Evolutionary conservation across 2,329 filamentous ascomycete species (phyloP).

Genomic region (Aspergillus hiratsukae): DNA sequence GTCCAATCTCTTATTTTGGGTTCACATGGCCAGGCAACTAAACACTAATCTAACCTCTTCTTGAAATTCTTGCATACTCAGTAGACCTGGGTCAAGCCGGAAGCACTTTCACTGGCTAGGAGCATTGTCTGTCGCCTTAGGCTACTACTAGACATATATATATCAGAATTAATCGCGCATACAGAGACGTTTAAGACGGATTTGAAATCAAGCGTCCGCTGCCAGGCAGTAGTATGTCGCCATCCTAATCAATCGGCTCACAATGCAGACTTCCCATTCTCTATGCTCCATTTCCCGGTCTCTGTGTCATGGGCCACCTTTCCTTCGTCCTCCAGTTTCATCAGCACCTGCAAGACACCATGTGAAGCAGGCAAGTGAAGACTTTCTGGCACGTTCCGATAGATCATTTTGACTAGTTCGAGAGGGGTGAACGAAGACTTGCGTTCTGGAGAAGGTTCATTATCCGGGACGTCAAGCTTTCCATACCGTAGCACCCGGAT

Average conservation of each 20-base stretch:
- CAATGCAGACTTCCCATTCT: constrained; percentile 25
- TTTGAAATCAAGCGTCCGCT: background rate
- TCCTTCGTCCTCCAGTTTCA: constrained; percentile 72
- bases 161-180: background rate
- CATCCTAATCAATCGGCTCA: constrained; percentile 13
- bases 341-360: constrained; percentile 72
- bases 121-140: background rate
- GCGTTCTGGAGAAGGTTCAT: constrained; percentile 31
- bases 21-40: background rate
- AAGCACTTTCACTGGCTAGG: background rate
- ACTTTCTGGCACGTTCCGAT: constrained; percentile 69
- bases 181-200: background rate
- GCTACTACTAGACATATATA: background rate
- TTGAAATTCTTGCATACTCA: background rate
- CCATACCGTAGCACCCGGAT: constrained; percentile 56
- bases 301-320: constrained; percentile 47
- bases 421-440: constrained; percentile 60
- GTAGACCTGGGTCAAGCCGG: background rate
- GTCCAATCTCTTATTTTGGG: background rate
- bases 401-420: constrained; percentile 85
- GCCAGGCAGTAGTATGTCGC: background rate
- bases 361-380: constrained; percentile 71
- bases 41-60: background rate
- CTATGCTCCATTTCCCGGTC: constrained; percentile 28
- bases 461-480: constrained; percentile 28